phyloP scores from a whole-genome alignment of 352 stramenopile species.

The Phytophthora crassamura region DNA sequence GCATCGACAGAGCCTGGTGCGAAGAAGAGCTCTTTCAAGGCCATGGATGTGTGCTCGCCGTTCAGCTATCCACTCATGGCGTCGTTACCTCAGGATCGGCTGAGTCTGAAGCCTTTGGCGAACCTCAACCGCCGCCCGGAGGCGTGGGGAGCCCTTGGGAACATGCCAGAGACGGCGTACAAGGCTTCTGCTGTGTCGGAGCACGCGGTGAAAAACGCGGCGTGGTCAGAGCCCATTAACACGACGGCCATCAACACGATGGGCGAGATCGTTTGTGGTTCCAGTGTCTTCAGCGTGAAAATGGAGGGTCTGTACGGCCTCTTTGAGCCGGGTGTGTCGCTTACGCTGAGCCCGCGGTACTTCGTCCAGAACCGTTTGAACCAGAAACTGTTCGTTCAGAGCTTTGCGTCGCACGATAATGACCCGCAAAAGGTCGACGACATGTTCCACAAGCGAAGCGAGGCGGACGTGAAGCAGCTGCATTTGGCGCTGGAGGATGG shows the following conservation, averaged over 20 bases:
- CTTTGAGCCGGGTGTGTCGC: slow-evolving; percentile 76
- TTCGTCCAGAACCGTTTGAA: slow-evolving; percentile 87
- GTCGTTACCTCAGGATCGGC: slow-evolving; percentile 61
- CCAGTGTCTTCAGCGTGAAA: slow-evolving; percentile 82
- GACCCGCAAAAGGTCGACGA: slow-evolving; percentile 72
- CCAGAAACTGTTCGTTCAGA: slow-evolving; percentile 80
- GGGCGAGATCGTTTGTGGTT: slow-evolving; percentile 74
- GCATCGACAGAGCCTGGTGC: slow-evolving; percentile 62
- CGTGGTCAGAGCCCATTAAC: slow-evolving; percentile 88
- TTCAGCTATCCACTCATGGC: slow-evolving; percentile 77
- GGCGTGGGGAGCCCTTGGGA: slow-evolving; percentile 65
- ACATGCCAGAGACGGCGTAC: slow-evolving; percentile 60
- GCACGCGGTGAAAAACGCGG: slow-evolving; percentile 63
- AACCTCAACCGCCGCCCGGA: slow-evolving; percentile 55
- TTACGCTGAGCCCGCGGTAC: slow-evolving; percentile 83
- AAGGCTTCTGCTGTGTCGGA: slow-evolving; percentile 56
- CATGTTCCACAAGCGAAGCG: slow-evolving; percentile 74
- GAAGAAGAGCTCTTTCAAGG: slow-evolving; percentile 53
- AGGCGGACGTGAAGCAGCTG: slow-evolving; percentile 62
- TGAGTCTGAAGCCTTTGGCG: slow-evolving; percentile 72
- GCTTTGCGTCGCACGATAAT: slow-evolving; percentile 69
- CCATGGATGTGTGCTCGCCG: slow-evolving; percentile 47
- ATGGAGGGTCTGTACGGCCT: slow-evolving; percentile 84
- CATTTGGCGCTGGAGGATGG: slow-evolving; percentile 59
- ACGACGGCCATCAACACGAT: slow-evolving; percentile 88